phyloP scores from a whole-genome alignment of 2,329 filamentous ascomycete species.

The Botrytis tulipae region DNA sequence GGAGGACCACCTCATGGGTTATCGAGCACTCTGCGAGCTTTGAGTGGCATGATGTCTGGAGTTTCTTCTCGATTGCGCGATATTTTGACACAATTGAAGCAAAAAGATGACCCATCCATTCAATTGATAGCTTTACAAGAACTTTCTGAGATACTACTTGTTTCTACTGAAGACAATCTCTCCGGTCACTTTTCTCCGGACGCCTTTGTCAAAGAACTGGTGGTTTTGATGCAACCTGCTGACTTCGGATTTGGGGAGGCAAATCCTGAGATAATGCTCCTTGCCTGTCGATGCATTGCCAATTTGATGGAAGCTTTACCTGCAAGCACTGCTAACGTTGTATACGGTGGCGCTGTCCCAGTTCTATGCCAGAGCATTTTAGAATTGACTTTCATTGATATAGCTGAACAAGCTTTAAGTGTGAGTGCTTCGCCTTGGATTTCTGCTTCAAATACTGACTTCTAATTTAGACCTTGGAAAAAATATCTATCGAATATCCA shows the following conservation, averaged over 20 bases:
- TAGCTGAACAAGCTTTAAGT: constrained; percentile 94
- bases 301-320: constrained; percentile 98
- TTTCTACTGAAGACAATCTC: constrained; percentile 95
- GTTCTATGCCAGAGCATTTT: constrained; percentile 92
- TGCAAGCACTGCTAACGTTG: constrained; percentile 88
- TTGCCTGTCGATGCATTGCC: constrained; percentile 91
- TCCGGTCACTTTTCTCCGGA: constrained; percentile 94
- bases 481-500: constrained; percentile 95
- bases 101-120: constrained; percentile 80
- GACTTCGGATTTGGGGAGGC: constrained; percentile 76
- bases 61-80: constrained; percentile 77
- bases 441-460: constrained; percentile 21
- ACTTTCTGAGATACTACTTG: constrained; percentile 85
- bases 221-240: constrained; percentile 85
- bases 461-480: constrained; percentile 70
- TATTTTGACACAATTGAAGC: constrained; percentile 70
- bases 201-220: constrained; percentile 91
- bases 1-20: constrained; percentile 63
- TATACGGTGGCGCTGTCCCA: constrained; percentile 95
- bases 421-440: constrained; percentile 42
- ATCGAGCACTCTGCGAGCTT: constrained; percentile 76
- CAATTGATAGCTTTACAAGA: constrained; percentile 93
- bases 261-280: constrained; percentile 94
- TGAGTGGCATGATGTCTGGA: constrained; percentile 90
- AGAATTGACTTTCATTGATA: constrained; percentile 94